Evolutionary conservation across 495 filamentous ascomycete genomes (phyloP).

Genomic region (Trichodelitschia bisporula): DNA sequence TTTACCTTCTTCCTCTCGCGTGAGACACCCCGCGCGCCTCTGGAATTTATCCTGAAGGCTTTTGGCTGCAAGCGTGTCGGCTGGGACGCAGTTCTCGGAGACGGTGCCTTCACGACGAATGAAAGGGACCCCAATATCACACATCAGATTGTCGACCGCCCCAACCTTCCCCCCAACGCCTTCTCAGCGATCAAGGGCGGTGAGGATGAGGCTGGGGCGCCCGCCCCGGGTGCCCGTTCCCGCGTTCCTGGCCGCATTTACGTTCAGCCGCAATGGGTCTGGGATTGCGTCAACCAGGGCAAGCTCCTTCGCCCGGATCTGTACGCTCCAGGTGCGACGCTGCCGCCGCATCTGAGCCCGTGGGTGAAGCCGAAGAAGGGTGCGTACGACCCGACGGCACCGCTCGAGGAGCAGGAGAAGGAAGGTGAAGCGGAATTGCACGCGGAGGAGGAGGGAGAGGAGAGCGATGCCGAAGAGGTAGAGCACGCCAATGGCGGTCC

Average conservation of each 20-base stretch:
- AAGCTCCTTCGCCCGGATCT: constrained; percentile 67
- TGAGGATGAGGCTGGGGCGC: constrained; percentile 8
- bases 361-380: constrained; percentile 75
- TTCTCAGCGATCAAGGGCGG: constrained; percentile 25
- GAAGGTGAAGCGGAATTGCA: constrained; percentile 29
- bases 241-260: constrained; percentile 76
- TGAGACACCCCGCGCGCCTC: constrained; percentile 69
- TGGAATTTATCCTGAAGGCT: constrained; percentile 83
- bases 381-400: constrained; percentile 66
- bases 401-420: constrained; percentile 50
- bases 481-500: constrained; percentile 11
- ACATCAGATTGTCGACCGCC: constrained; percentile 86
- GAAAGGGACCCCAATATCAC: constrained; percentile 74
- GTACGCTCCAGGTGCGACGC: constrained; percentile 67
- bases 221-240: constrained; percentile 16
- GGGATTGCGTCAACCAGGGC: constrained; percentile 83
- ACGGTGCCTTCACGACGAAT: constrained; percentile 74
- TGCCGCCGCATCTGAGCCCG: constrained; percentile 86
- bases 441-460: constrained; percentile 14
- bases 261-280: constrained; percentile 93
- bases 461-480: constrained; percentile 18
- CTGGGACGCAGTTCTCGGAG: constrained; percentile 74
- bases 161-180: constrained; percentile 38
- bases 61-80: constrained; percentile 93
- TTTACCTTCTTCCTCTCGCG: constrained; percentile 85